Evolutionary conservation across 805 yeast genomes (phyloP).

Genomic region (Yarrowia sp.): DNA sequence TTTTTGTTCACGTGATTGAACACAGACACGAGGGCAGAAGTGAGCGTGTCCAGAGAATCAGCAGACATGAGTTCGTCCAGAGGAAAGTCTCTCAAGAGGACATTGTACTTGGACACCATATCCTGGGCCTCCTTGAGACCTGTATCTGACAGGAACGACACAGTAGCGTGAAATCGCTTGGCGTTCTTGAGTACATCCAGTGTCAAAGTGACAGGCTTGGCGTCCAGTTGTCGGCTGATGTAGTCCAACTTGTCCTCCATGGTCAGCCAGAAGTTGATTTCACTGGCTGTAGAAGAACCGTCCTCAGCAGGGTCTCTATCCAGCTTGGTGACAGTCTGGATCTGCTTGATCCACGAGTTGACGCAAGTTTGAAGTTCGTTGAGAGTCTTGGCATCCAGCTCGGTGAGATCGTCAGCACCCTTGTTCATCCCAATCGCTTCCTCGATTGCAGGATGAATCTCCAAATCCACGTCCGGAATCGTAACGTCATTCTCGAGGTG

Average conservation of each 20-base stretch:
- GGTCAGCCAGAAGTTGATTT: slow-evolving; percentile 74
- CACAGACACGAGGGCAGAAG: slow-evolving; percentile 46
- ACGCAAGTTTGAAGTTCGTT: slow-evolving; percentile 69
- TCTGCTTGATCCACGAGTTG: slow-evolving; percentile 69
- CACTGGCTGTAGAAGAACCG: slow-evolving; percentile 53
- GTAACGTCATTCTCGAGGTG: slow-evolving; percentile 66
- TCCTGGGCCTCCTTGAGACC: slow-evolving; percentile 58
- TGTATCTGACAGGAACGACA: slow-evolving; percentile 68
- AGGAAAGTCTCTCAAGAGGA: slow-evolving; percentile 69
- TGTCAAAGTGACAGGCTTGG: slow-evolving; percentile 55
- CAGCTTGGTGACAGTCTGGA: slow-evolving; percentile 55
- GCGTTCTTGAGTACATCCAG: slow-evolving; percentile 62
- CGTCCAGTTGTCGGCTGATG: slow-evolving; percentile 56
- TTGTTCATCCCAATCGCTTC: slow-evolving; percentile 42
- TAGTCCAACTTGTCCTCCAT: slow-evolving; percentile 59
- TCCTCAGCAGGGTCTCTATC: slow-evolving; percentile 56
- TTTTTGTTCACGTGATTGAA: slow-evolving; percentile 61
- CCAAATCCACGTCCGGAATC: slow-evolving; percentile 57
- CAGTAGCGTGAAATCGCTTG: slow-evolving; percentile 76
- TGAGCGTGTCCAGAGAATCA: slow-evolving; percentile 46
- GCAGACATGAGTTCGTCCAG: slow-evolving; percentile 56
- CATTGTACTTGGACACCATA: slow-evolving; percentile 55
- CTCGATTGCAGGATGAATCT: slow-evolving; percentile 53
- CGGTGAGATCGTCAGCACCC: slow-evolving; percentile 32
- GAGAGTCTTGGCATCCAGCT: slow-evolving; percentile 52